Percentiles rank a stretch among this genome's conserved stretches.
Conservation (phyloP, 768 basidiomycete species). For the Brasilioporus rufonigricans region DNA sequence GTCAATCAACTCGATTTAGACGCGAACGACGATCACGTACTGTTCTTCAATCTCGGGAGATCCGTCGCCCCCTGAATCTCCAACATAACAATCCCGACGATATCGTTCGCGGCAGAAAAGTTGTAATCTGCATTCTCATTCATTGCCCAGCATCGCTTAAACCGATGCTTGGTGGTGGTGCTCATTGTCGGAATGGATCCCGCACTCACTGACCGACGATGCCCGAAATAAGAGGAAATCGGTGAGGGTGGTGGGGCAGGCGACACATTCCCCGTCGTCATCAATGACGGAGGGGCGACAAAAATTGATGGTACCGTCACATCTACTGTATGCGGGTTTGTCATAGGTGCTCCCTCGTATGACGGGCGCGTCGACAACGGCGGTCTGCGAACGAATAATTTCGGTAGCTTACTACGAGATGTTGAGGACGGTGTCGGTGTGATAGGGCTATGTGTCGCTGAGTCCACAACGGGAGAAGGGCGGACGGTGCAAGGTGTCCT, state of each 20-base stretch:
- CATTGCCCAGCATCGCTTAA: constrained; percentile 39
- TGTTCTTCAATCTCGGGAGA: constrained; percentile 82
- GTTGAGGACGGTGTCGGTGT: constrained; percentile 26
- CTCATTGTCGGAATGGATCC: constrained; percentile 26
- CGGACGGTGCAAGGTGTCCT: constrained; percentile 25
- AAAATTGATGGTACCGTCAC: constrained; percentile 8
- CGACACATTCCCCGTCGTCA: constrained; percentile 7
- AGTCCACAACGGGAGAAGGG: constrained; percentile 20
- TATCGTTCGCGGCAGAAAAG: constrained; percentile 71
- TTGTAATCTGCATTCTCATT: constrained; percentile 48
- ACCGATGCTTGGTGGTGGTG: constrained; percentile 32
- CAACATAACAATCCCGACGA: constrained; percentile 92
- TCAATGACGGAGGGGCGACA: constrained; percentile 12
- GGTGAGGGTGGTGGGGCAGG: constrained; percentile 23
- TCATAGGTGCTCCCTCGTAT: constrained; percentile 19
- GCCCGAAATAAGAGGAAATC: constrained; percentile 19
- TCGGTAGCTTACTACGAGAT: constrained; percentile 30
- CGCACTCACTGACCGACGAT: constrained; percentile 33
- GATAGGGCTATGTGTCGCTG: constrained; percentile 23
- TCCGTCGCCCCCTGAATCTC: constrained; percentile 85
- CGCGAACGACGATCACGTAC: constrained; percentile 44
- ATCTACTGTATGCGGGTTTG: not conserved
- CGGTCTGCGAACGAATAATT: constrained; percentile 35
- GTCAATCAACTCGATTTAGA: not conserved
- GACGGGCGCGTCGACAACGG: constrained; percentile 32